These are phyloP conservation scores for Apiotrichum akiyoshidainum DNA, from an alignment of 1,284 basidiomycete genomes.

Conservation along the genomic window DNA sequence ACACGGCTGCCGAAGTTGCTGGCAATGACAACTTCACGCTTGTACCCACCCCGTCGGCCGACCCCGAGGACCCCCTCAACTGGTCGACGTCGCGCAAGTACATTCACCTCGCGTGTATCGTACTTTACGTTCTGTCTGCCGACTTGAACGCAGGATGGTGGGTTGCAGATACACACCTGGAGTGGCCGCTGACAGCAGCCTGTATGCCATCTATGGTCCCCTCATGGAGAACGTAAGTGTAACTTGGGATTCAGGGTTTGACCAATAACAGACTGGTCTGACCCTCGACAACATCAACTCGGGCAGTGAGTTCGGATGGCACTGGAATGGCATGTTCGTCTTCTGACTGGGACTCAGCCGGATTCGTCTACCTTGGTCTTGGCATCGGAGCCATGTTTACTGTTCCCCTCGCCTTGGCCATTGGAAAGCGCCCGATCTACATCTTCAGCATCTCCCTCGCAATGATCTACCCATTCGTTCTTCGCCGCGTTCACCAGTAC, in stretches of 20 bases:
- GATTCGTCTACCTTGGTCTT: constrained; percentile 29
- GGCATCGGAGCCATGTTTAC: constrained; percentile 25
- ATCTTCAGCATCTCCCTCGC: constrained; percentile 14
- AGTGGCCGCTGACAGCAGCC: not conserved
- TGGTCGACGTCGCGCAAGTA: constrained; percentile 25
- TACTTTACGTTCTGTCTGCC: constrained; percentile 18
- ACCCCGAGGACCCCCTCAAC: constrained; percentile 27
- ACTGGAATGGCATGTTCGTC: too few species aligned
- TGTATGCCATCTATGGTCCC: constrained; percentile 31
- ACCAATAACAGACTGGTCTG: constrained; percentile 16
- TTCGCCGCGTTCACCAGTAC: not conserved
- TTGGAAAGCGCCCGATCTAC: constrained; percentile 34
- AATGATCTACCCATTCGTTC: constrained; percentile 2
- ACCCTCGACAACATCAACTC: constrained; percentile 29
- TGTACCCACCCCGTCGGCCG: constrained; percentile 20
- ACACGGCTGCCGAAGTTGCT: constrained; percentile 9
- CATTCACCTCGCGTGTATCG: constrained; percentile 20
- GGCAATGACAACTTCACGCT: constrained; percentile 16
- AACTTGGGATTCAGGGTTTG: too few species aligned
- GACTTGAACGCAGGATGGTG: constrained; percentile 15
- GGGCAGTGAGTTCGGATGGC: constrained; percentile 12
- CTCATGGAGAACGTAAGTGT: constrained; percentile 12
- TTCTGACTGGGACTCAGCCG: constrained; percentile 6
- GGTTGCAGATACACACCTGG: too few species aligned
- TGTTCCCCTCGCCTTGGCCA: constrained; percentile 22